These are phyloP conservation scores for Polychytrium aggregatum DNA, from an alignment of 192 early-diverging fungal genomes.

Conservation along the genomic window DNA sequence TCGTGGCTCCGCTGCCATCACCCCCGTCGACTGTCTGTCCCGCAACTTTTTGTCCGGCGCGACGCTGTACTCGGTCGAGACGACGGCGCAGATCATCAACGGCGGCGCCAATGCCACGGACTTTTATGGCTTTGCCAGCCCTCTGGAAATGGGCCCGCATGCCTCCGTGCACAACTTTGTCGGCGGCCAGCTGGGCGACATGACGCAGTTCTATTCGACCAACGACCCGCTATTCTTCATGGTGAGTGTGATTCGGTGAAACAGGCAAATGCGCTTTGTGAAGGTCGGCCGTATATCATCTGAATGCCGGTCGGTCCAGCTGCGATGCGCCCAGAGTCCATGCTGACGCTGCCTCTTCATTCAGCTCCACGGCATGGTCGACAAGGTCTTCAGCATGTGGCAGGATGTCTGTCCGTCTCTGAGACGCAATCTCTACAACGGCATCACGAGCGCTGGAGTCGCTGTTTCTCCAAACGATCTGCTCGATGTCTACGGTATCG, in stretches of 20 bases:
- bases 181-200: constrained; percentile 42
- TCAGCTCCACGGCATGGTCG: constrained; percentile 11
- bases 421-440: no score
- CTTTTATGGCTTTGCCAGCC: constrained; percentile 18
- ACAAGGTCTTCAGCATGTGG: constrained; percentile 5
- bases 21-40: constrained; percentile 12
- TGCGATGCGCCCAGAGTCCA: no score
- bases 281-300: no score
- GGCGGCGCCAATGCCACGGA: background rate
- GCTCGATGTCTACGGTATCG: no score
- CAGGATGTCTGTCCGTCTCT: no score
- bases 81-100: background rate
- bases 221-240: constrained; percentile 56
- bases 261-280: no score
- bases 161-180: constrained; percentile 19
- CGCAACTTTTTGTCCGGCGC: constrained; percentile 5
- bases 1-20: background rate
- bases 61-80: constrained; percentile 1
- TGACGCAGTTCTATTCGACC: constrained; percentile 41
- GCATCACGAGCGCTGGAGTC: no score
- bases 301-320: no score
- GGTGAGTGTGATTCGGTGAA: no score
- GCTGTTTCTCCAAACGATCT: no score
- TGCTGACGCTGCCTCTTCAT: no score
- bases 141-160: constrained; percentile 25